Evolutionary conservation across 495 filamentous ascomycete species (phyloP), one percentile per base, ranked within the genome.

Genomic region (Hypoxylon rickii): DNA sequence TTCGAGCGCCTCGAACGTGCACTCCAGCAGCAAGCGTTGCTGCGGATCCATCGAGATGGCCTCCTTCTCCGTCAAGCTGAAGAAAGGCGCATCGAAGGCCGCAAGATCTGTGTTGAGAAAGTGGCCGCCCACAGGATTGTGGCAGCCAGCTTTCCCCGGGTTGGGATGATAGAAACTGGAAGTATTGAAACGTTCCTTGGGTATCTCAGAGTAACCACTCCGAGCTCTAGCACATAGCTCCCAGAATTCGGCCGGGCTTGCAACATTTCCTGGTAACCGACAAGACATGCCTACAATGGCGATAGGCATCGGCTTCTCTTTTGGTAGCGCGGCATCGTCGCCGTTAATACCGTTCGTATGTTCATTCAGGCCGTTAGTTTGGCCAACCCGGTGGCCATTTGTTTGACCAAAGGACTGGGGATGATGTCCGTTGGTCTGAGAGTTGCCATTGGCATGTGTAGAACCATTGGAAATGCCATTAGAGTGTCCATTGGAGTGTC

Each of bases 1-100:
- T 67, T 96, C 90, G 3, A 96, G 77, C 0, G 91, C 91, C 59
- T 93, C 89, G 60, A 92, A 96, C 1, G 89, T 89, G 45, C 87
- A 92, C 31, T 89, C 83, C 10, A 96, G 76, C 1, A 89, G 84
- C 21, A 94, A 74, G 17, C 90, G 85, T 64, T 92, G 90, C 63
- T 90, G 89, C 5, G 91, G 90, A 64, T 96, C 90, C 46, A 91
- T 89, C 16, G 90, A 87, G 36, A 85, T 83, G 7, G 90, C 90
- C 73, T 96, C 76, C 55, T 74, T 73, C 47, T 72, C 68, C 77
- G 87, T 51, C 80, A 96, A 86, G 65, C 89, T 91, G 80, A 95
- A 96, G 73, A 96, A 96, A 0, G 86, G 80, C 16, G 89, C 86
- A 52, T 96, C 90, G 57, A 94, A 96, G 1, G 86, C 77, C 6